phyloP scores from a whole-genome alignment of 2,329 filamentous ascomycete species.

The Arthrobotrys pseudoclavata region DNA sequence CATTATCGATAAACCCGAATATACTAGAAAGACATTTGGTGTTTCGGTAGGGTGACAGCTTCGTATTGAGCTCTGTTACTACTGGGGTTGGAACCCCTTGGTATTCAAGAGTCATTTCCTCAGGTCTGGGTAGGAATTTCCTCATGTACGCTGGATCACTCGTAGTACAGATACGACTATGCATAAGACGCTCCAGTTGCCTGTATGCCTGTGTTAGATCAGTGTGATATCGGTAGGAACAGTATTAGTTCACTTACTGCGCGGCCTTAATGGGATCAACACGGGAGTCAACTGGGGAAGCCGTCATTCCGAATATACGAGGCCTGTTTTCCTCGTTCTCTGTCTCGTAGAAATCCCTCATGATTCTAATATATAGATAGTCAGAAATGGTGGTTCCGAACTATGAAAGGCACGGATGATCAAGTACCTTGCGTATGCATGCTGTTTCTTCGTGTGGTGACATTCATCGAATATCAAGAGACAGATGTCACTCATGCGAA shows the following conservation, averaged over 20 bases:
- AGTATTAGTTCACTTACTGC: conserved; percentile 64
- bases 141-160: conserved; percentile 73
- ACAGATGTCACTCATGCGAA: conserved; percentile 85
- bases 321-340: conserved; percentile 71
- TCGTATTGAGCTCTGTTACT: conserved; percentile 75
- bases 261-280: conserved; percentile 79
- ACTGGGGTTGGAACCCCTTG: conserved; percentile 71
- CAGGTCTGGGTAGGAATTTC: conserved; percentile 73
- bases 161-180: conserved; percentile 86
- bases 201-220: conserved; percentile 13
- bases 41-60: conserved; percentile 64
- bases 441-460: conserved; percentile 94
- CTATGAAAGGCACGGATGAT: not conserved
- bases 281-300: conserved; percentile 90
- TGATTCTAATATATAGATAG: conserved; percentile 71
- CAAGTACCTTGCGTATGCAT: conserved; percentile 80
- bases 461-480: conserved; percentile 95
- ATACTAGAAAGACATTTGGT: conserved; percentile 66
- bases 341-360: conserved; percentile 84
- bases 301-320: conserved; percentile 94
- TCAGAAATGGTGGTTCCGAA: conserved; percentile 38
- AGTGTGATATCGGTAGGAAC: not conserved
- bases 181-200: conserved; percentile 68
- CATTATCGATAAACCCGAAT: conserved; percentile 61
- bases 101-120: conserved; percentile 73